Base-by-base conservation (phyloP, 2,329 filamentous ascomycete genomes). In the Pyrenophora graminea region DNA sequence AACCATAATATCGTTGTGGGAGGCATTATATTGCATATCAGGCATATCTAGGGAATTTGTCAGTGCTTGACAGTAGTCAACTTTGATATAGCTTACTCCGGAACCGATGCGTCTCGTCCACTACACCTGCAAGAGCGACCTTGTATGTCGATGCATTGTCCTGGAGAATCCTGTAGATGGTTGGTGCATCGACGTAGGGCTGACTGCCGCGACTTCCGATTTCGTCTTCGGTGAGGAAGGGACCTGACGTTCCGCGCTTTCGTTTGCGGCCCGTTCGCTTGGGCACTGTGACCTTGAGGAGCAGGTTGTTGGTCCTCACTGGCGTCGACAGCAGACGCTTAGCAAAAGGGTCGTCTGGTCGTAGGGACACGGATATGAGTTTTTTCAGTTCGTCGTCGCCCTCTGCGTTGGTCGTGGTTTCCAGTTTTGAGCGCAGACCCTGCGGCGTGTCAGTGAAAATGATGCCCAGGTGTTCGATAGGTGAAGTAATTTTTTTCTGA, bases 241-340 rank as follows among this genome's bases (percentile, higher is more conserved):
- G 85, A 4, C 80, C 87, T 48, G 86, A 71, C 4, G 85, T 85
- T n/a, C 90, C 91, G 61, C 87, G 81, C 76, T 92, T 96, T 51
- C 92, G 84, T 74, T 89, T 96, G 53, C 91, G 84, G 3, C 92
- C 92, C 2, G 91, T 97, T 48, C 90, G 81, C 71, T 87, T 94
- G 0, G 94, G 93, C 1, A 97, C 85, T 0, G 88, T 91, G 48
- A 99, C 81, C 70, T 91, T 92, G 45, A 99, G 79, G 17, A 97
- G 80, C 17, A 97, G 77, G 67, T 97, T 96, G 68, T 91, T 90
- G 8, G 90, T 89, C 17, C 83, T 76, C 27, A 87, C 83, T 67
- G 87, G 89, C 36, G 87, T 86, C 6, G 93, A 96, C 61, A 88
- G 79, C 54, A 96, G 79, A 7, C 90, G 89, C 61, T 88, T 87